Evolutionary conservation across 2,329 filamentous ascomycete genomes (phyloP).

Genomic region (Clarireedia paspali): DNA sequence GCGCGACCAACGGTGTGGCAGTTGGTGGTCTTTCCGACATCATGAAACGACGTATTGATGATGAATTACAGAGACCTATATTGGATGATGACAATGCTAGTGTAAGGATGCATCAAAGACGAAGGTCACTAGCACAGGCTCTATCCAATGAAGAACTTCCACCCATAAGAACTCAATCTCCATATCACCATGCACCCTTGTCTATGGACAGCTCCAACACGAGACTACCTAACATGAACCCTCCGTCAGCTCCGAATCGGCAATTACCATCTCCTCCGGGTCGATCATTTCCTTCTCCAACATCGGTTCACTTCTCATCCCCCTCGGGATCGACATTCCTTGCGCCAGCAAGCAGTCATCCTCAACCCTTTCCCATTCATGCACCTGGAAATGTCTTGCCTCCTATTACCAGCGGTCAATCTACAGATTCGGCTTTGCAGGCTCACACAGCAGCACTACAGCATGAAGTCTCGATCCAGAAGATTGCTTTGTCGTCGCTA

Average conservation of each 20-base stretch:
- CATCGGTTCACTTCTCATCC: constrained; percentile 24
- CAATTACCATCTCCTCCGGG: constrained; percentile 28
- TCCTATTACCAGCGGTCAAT: constrained; percentile 18
- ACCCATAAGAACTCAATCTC: constrained; percentile 18
- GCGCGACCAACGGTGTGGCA: constrained; percentile 7
- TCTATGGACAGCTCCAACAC: constrained; percentile 10
- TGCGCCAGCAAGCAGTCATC: constrained; percentile 13
- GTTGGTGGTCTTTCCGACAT: constrained; percentile 18
- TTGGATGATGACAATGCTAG: constrained; percentile 14
- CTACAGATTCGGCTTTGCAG: constrained; percentile 23
- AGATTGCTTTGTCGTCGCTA: constrained; percentile 42
- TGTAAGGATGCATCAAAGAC: constrained; percentile 17
- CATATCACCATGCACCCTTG: constrained; percentile 13
- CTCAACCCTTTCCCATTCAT: constrained; percentile 16
- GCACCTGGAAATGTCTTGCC: constrained; percentile 17
- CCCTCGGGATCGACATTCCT: constrained; percentile 21
- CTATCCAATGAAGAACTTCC: constrained; percentile 17
- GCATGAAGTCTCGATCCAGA: constrained; percentile 46
- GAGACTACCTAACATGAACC: constrained; percentile 24
- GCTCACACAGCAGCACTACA: constrained; percentile 34
- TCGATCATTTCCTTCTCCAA: constrained; percentile 25
- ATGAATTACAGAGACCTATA: constrained; percentile 12
- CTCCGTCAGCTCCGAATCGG: constrained; percentile 23
- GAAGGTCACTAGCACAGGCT: constrained; percentile 15
- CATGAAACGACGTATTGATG: constrained; percentile 24